A percentile compares a stretch with the other conserved stretches of the same genome.
Conservation (phyloP, 2,329 filamentous ascomycete species). For the Phoma sp. region DNA sequence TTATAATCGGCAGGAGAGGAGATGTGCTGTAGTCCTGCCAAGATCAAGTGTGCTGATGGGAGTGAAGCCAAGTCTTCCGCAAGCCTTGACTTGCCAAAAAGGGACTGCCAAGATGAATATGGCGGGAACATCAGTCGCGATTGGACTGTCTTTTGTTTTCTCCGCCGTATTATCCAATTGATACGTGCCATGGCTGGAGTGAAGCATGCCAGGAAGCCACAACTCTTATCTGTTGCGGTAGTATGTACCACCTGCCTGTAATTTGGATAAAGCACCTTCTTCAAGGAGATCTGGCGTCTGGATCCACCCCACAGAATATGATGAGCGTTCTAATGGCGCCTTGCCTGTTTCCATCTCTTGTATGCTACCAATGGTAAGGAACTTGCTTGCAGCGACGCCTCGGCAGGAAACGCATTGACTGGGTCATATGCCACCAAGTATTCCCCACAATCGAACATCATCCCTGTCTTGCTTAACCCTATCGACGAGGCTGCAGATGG, state of each 20-base stretch:
- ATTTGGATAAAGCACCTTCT: not conserved
- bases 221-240: constrained; percentile 13
- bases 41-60: constrained; percentile 9
- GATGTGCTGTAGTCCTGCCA: constrained; percentile 19
- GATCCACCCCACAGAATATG: not conserved
- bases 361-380: not conserved
- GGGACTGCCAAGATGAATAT: constrained; percentile 15
- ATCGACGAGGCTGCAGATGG: not conserved
- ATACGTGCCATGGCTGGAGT: not conserved
- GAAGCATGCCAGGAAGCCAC: constrained; percentile 2
- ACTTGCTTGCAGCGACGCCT: not conserved
- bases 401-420: not conserved
- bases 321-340: not conserved
- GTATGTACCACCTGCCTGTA: constrained; percentile 1
- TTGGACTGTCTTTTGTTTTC: not conserved
- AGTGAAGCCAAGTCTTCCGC: constrained; percentile 20
- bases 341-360: not conserved
- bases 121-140: not conserved
- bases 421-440: not conserved
- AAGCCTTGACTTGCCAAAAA: constrained; percentile 19
- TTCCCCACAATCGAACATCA: not conserved
- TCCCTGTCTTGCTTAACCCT: not conserved
- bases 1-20: constrained; percentile 14
- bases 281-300: not conserved
- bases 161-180: constrained; percentile 2